Evolutionary conservation across 1,284 basidiomycete genomes (phyloP), one percentile per base, ranked within the genome.

Genomic region (Malassezia nana): DNA sequence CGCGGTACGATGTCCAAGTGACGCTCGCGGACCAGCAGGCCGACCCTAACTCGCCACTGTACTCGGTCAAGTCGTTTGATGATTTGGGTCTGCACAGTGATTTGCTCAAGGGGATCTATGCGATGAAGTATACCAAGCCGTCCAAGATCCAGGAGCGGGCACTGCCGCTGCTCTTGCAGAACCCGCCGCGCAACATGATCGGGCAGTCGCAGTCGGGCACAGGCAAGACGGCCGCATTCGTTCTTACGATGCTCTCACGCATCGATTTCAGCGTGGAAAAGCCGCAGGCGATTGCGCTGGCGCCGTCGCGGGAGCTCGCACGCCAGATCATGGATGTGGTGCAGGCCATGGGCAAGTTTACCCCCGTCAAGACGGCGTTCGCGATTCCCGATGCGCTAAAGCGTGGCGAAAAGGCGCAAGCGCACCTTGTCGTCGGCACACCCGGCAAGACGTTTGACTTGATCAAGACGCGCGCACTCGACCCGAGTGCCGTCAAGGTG

Each of bases 131-230:
- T 77, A 87, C 88, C 50, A 94, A 92, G 76, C 94, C 94, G 4
- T 95, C 90, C 51, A 98, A 98, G 78, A 98, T 99, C 62, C 94
- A 99, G 78, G 94, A 96, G 79, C 85, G 87, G 59, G 94, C 94
- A 20, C 78, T 98, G 25, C 94, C 94, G 3, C 79, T 99, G 32
- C 81, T 98, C 25, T 82, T 99, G 13, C 77, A 83, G 55, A 86
- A 94, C 74, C 94, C 92, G 89, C 86, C 91, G 6, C 85, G 84
- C 54, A 98, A 98, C 77, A 92, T 98, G 84, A 98, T 98, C 75
- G 94, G 90, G 9, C 94, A 99, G 77, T 95, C 90, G 45, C 94
- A 99, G 75, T 98, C 94, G 22, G 94, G 94, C 38, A 99, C 94
- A 7, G 94, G 94, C 52, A 99, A 99, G 79, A 98, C 94, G 3